phyloP scores from a whole-genome alignment of 2,329 filamentous ascomycete species.

The Exserohilum turcica region DNA sequence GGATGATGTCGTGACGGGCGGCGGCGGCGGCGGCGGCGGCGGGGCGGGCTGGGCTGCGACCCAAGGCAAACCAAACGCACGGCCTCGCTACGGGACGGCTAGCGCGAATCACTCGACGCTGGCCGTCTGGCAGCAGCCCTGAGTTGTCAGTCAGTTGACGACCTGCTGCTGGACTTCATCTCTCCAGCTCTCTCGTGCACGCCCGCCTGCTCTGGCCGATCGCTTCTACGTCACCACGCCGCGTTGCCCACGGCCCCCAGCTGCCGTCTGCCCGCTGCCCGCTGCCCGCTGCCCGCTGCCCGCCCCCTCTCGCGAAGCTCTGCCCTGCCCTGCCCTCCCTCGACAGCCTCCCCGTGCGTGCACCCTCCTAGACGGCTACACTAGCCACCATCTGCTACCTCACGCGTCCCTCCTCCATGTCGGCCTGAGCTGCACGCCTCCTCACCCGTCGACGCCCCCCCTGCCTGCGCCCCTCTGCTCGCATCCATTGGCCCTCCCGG shows the following conservation, averaged over 20 bases:
- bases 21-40: conserved; percentile 13
- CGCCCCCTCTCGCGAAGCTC: conserved; percentile 30
- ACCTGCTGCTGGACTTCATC: conserved; percentile 25
- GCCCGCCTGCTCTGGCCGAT: conserved; percentile 14
- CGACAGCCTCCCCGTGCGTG: conserved; percentile 33
- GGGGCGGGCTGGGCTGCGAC: conserved; percentile 9
- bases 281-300: conserved; percentile 28
- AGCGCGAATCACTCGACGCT: conserved; percentile 27
- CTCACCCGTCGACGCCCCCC: conserved; percentile 15
- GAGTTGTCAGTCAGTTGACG: conserved; percentile 31
- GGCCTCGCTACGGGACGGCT: conserved; percentile 26
- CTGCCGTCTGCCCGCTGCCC: conserved; percentile 30
- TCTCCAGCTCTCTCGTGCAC: conserved; percentile 13
- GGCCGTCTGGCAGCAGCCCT: conserved; percentile 27
- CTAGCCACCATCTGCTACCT: conserved; percentile 33
- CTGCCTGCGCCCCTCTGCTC: conserved; percentile 25
- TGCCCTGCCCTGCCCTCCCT: no score
- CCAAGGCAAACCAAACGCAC: conserved; percentile 23
- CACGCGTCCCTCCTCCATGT: conserved; percentile 39
- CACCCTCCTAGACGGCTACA: conserved; percentile 32
- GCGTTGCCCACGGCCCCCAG: conserved; percentile 25
- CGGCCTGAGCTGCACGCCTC: conserved; percentile 32
- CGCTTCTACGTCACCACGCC: conserved; percentile 22
- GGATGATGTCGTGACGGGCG: conserved; percentile 12
- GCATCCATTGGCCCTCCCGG: conserved; percentile 37